Base-by-base conservation (phyloP, 2,329 filamentous ascomycete species). In the Pestalotiopsis sp. region DNA sequence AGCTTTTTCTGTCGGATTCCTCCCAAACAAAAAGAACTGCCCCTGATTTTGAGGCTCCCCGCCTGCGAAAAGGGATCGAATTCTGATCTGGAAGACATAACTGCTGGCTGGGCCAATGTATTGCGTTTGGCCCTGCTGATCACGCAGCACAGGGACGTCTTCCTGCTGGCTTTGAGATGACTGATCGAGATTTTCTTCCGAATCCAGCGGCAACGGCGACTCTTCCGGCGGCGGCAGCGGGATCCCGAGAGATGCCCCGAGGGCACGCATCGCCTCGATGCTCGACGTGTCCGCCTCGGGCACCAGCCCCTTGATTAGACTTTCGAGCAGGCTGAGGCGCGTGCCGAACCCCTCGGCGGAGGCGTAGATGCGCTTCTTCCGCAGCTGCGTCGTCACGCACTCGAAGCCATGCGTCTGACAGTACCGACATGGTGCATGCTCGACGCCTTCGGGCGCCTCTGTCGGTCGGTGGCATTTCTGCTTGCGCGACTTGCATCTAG, bases 91-190 rank as follows among this genome's bases (percentile, higher is more conserved):
- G 71, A 83, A 82, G 3, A 78, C 75, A 66, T 81, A 81, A 52
- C 79, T 81, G 74, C 80, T 82, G 55, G 77, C 76, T 1, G 79
- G 80, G 1, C 81, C 81, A 69, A 83, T 82, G 72, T 81, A 83
- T 72, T 83, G 81, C 49, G 77, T 79, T 72, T 82, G 81, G 6
- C 81, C 81, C 67, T 83, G 81, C 72, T 81, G 80, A 71, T 83
- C 81, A 4, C 78, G 81, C 20, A 83, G 74, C 25, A 80, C 68
- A 41, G 75, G 72, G 64, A 81, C 78, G 23, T 81, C 80, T 20
- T 72, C 73, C n/a, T 78, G 77, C 31, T 55, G 63, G 25, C 20
- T 57, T 12, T n/a, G 45, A 9, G 36, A 55, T 12, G 9, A 20
- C 12, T 67, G 70, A 17, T 73, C 74, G 65, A 70, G 74, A 39